Percentiles rank a stretch among this genome's conserved stretches.
These are phyloP conservation scores for Naganishia onofrii DNA, from an alignment of 768 basidiomycete species.

Conservation along the genomic window DNA sequence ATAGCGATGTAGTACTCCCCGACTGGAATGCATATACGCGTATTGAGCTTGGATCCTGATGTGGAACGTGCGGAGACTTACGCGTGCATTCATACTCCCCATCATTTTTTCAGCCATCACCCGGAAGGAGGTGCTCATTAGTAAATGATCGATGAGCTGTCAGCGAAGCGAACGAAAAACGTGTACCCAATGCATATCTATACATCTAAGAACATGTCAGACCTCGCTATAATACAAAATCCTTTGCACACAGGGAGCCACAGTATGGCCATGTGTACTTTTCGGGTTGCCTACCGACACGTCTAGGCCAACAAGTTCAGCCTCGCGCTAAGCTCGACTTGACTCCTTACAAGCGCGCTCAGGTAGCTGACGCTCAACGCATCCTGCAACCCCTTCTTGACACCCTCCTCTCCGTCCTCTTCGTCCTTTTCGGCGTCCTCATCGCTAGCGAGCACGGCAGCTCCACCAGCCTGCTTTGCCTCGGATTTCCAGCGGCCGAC, in stretches of 20 bases:
- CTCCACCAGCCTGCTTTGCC: conserved; percentile 25
- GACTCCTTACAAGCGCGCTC: conserved; percentile 85
- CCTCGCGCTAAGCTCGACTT: conserved; percentile 86
- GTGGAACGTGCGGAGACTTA: background rate
- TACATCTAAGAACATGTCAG: conserved; percentile 10
- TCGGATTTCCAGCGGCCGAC: conserved; percentile 48
- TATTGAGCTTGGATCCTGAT: background rate
- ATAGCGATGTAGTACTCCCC: too few relatives aligned
- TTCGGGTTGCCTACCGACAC: background rate
- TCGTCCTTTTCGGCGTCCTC: conserved; percentile 55
- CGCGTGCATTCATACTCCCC: background rate
- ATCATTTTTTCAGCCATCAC: background rate
- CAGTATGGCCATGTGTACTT: background rate
- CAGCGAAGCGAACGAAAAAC: too few relatives aligned
- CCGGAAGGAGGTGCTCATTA: background rate
- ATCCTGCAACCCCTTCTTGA: conserved; percentile 60
- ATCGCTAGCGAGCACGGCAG: conserved; percentile 53
- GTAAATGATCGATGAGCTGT: background rate
- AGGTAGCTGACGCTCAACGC: conserved; percentile 92
- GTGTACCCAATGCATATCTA: conserved; percentile 6
- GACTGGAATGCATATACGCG: too few relatives aligned
- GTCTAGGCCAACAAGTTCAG: conserved; percentile 63
- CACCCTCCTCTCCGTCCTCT: conserved; percentile 62
- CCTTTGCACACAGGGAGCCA: background rate
- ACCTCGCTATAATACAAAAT: conserved; percentile 21